These are phyloP conservation scores for Colletotrichum viniferum DNA, from an alignment of 2,329 filamentous ascomycete genomes.

Conservation along the genomic window DNA sequence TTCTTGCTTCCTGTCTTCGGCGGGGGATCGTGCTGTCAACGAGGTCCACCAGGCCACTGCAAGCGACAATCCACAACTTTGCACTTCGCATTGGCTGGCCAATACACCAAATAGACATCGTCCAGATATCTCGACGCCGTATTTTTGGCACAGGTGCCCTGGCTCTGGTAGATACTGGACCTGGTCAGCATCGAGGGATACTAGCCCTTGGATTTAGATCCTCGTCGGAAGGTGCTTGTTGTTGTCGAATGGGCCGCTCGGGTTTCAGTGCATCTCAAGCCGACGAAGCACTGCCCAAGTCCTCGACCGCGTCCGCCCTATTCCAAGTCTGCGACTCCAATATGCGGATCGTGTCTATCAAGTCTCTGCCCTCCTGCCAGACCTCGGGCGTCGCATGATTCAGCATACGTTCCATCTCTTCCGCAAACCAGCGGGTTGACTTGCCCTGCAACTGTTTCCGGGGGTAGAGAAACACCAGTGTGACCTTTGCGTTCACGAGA, in stretches of 20 bases:
- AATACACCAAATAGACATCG: background rate
- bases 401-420: constrained; percentile 2
- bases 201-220: background rate
- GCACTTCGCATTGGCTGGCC: background rate
- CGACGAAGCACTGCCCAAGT: constrained; percentile 53
- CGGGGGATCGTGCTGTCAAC: background rate
- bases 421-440: background rate
- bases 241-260: background rate
- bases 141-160: background rate
- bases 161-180: background rate
- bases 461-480: background rate
- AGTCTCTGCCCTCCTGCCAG: background rate
- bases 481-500: background rate
- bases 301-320: constrained; percentile 71
- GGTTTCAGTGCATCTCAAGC: background rate
- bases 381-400: background rate
- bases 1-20: background rate
- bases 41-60: background rate
- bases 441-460: background rate
- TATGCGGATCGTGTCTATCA: constrained; percentile 44
- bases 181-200: background rate
- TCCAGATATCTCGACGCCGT: background rate
- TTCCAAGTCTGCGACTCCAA: constrained; percentile 81
- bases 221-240: background rate
- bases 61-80: background rate